phyloP scores from a whole-genome alignment of 2,329 filamentous ascomycete species.

The Cladosporium sp. region DNA sequence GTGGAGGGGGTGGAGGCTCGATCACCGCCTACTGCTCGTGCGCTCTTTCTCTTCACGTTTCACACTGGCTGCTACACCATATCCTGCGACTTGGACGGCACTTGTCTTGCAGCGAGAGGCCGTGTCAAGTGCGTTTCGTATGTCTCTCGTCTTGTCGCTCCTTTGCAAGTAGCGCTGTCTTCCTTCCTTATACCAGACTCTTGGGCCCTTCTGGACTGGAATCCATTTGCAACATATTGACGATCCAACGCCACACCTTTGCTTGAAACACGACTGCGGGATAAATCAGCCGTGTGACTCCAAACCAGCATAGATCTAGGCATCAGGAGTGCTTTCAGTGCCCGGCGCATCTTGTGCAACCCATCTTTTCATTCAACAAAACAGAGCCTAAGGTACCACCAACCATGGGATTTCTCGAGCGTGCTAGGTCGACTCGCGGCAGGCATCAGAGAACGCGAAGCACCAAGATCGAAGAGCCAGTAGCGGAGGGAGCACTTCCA shows the following conservation, averaged over 20 bases:
- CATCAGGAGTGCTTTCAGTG: not conserved
- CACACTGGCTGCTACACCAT: slow-evolving; percentile 2
- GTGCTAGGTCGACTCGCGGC: slow-evolving; percentile 3
- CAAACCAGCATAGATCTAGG: not conserved
- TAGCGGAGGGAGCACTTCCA: not conserved
- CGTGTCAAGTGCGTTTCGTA: slow-evolving; percentile 10
- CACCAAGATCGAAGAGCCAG: not conserved
- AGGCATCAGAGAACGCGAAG: slow-evolving; percentile 6
- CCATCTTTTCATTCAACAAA: not conserved
- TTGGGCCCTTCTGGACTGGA: not conserved
- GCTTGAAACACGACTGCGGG: slow-evolving; percentile 4
- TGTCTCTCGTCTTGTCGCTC: slow-evolving; percentile 8
- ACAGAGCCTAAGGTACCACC: not conserved
- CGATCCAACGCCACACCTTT: slow-evolving; percentile 10
- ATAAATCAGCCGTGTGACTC: not conserved
- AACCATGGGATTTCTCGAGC: slow-evolving; percentile 8
- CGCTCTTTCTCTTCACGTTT: slow-evolving; percentile 9
- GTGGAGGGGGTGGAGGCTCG: slow-evolving; percentile 8
- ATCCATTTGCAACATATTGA: not conserved
- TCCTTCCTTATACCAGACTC: not conserved
- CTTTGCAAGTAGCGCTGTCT: not conserved
- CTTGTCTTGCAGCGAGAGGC: not conserved
- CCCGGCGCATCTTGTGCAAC: slow-evolving; percentile 5
- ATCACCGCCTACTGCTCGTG: slow-evolving; percentile 4
- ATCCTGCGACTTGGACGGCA: slow-evolving; percentile 1